phyloP scores from a whole-genome alignment of 2,329 filamentous ascomycete species.

The Zalaria sp. region DNA sequence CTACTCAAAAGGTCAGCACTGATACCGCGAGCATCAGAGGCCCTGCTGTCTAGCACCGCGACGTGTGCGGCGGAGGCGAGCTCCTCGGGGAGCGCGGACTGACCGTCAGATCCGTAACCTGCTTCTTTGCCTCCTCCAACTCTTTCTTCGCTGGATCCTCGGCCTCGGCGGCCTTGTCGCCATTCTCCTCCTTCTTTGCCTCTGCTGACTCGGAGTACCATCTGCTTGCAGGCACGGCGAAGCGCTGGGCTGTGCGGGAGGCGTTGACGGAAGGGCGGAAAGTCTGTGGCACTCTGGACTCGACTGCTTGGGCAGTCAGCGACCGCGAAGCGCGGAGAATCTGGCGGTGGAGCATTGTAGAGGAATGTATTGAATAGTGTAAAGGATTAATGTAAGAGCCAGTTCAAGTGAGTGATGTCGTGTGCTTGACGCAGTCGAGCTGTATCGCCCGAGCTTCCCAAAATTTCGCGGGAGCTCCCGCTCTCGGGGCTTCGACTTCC shows the following conservation, averaged over 20 bases:
- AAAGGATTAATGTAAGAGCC: background rate
- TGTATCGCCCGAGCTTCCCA: no score
- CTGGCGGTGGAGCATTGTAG: conserved; percentile 4
- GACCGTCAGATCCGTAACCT: conserved; percentile 77
- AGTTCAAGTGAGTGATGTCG: background rate
- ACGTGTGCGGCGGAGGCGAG: no score
- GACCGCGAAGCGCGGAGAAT: conserved; percentile 3
- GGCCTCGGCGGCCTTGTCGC: conserved; percentile 16
- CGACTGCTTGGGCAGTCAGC: conserved; percentile 3
- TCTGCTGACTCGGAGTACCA: conserved; percentile 32
- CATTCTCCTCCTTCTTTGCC: conserved; percentile 23
- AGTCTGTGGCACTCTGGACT: conserved; percentile 7
- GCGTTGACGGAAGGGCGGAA: conserved; percentile 18
- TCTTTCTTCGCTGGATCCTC: conserved; percentile 46
- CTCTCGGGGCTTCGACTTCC: no score
- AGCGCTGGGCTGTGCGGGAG: conserved; percentile 14
- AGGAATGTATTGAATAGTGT: background rate
- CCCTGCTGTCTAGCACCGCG: background rate
- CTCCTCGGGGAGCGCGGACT: conserved; percentile 17
- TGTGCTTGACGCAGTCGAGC: background rate
- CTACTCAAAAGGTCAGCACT: conserved; percentile 31
- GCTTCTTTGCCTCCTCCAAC: conserved; percentile 57
- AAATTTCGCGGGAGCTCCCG: no score
- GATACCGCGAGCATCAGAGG: background rate
- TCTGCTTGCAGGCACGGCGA: conserved; percentile 20